Evolutionary conservation across 441 rosid genomes (phyloP).

Genomic region (Corymbia calophylla): DNA sequence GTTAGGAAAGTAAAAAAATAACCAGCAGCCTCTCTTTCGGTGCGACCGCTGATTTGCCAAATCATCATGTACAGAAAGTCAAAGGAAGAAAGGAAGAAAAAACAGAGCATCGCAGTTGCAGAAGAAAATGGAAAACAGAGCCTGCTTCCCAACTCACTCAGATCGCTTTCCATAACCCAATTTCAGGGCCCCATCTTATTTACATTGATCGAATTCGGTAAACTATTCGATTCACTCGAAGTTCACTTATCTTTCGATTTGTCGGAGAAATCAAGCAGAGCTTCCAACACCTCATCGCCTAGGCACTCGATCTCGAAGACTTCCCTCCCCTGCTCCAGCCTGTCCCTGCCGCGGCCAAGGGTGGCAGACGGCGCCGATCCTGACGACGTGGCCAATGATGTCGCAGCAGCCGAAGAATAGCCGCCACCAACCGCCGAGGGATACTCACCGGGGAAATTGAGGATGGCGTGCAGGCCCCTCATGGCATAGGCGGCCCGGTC

Average conservation of each 20-base stretch:
- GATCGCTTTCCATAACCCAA: background rate
- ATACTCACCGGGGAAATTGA: background rate
- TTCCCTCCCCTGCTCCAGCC: background rate
- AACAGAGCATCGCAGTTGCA: background rate
- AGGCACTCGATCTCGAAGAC: slow-evolving; percentile 1
- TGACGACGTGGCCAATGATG: background rate
- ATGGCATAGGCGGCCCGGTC: background rate
- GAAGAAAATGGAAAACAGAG: background rate
- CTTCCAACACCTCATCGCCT: background rate
- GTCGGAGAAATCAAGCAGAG: background rate
- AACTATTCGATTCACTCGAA: background rate
- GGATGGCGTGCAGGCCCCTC: background rate
- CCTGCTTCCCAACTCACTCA: background rate
- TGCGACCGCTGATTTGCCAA: background rate
- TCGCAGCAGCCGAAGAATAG: background rate
- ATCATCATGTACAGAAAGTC: background rate
- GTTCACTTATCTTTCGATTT: background rate
- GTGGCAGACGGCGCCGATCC: background rate
- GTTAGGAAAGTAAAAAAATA: background rate
- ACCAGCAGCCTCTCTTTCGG: background rate
- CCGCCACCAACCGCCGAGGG: background rate
- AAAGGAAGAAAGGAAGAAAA: background rate
- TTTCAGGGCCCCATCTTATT: background rate
- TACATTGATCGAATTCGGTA: background rate
- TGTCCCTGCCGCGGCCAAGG: background rate